Percentiles rank a stretch among this genome's conserved stretches.
Conservation (phyloP, 2,329 filamentous ascomycete species). For the Madurella mycetomatis region DNA sequence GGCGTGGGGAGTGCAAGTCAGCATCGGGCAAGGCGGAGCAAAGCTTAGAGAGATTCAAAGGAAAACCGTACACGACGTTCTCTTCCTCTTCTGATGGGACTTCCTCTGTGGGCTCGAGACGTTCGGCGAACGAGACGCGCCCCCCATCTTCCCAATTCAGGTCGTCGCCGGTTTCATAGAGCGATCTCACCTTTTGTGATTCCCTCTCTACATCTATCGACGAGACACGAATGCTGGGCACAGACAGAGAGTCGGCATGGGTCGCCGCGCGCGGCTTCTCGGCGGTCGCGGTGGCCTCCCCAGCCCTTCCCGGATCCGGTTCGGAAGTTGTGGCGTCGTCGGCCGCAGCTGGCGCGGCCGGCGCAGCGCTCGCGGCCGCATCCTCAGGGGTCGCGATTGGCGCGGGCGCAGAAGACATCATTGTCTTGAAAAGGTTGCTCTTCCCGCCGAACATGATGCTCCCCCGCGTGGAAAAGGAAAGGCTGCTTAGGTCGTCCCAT, state of each 20-base stretch:
- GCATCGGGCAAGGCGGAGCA: constrained; percentile 24
- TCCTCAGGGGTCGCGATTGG: constrained; percentile 2
- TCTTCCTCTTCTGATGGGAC: constrained; percentile 49
- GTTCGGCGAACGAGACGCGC: constrained; percentile 44
- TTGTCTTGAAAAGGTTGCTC: constrained; percentile 24
- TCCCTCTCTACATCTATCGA: constrained; percentile 55
- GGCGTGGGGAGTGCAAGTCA: constrained; percentile 21
- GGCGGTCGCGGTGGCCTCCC: constrained; percentile 17
- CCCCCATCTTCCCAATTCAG: constrained; percentile 51
- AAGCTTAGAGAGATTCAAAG: constrained; percentile 33
- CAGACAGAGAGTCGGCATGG: constrained; percentile 19
- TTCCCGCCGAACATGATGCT: constrained; percentile 58
- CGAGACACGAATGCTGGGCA: constrained; percentile 50
- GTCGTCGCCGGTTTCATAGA: constrained; percentile 55
- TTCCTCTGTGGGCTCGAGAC: constrained; percentile 47
- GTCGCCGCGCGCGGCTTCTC: constrained; percentile 14
- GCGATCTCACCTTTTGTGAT: constrained; percentile 64
- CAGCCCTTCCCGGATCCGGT: neutral
- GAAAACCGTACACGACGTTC: constrained; percentile 55
- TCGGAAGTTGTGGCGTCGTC: neutral
- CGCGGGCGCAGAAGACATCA: constrained; percentile 10
- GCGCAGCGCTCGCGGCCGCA: neutral
- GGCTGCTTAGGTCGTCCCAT: constrained; percentile 54
- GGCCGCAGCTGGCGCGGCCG: constrained; percentile 2
- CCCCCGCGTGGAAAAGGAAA: constrained; percentile 60